Evolutionary conservation across 768 basidiomycete species (phyloP), one percentile per base, ranked within the genome.

Genomic region (Psilocybe tampanensis): DNA sequence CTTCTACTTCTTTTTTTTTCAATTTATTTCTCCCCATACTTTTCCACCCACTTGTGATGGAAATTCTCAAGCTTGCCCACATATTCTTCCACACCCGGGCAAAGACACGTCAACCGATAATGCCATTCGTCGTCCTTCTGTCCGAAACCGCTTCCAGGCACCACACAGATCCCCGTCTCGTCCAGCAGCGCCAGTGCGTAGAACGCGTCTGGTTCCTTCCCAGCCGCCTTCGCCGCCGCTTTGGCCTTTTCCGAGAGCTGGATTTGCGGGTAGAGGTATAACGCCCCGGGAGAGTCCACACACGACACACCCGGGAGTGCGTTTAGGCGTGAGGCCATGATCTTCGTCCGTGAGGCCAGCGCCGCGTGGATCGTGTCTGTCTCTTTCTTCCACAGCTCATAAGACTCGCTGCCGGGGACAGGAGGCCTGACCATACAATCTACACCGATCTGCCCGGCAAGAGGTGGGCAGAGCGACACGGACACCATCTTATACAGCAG

Each of bases 401-500:
- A 94, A 56, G 88, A 91, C 64, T 84, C 81, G 1, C 88, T 83
- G 17, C 92, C 93, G 13, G 78, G 71, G 61, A 83, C 81, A 1
- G 96, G 96, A 18, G 96, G 94, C 23, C 92, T 84, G n/a, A 98
- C 90, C 81, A 97, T 86, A 60, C 86, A 86, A 72, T 98, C 96
- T 17, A 99, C 90, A 39, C 92, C 94, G 68, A 99, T 86, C 78
- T 98, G 93, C 19, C 97, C 97, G 2, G 85, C 77, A 6, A 97
- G 78, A 2, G 95, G 90, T 26, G 97, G 94, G 72, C 96, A 98
- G 19, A 98, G 83, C 2, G 82, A 81, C 54, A 98, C 92, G 64
- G 85, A 88, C 52, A 93, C 92, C 88, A 99, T 95, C 79, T 98
- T 99, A 81, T 98, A 98, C 50, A 98, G 84, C 68, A 92, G 83